Evolutionary conservation across 768 basidiomycete genomes (phyloP), one percentile per base, ranked within the genome.

Genomic region (Leucogyrophana mollusca): DNA sequence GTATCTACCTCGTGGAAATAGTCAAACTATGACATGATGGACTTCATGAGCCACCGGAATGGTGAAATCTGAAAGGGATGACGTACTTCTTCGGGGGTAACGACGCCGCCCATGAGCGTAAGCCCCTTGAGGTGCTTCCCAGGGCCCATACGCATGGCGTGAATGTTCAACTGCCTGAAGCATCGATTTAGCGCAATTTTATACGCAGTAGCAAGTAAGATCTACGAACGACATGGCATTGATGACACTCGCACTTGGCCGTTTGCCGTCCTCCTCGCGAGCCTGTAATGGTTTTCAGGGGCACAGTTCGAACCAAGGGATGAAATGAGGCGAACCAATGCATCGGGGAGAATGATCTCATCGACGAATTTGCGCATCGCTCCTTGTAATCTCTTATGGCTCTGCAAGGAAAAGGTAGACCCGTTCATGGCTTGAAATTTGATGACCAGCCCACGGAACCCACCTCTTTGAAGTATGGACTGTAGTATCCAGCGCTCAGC

Each of bases 101-200:
- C 83, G 20, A 85, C 59, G 3, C 92, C 94, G 43, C 78, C 82
- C 77, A 93, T 85, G 20, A 98, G 71, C 24, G 73, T 79, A 17
- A 81, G 73, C 6, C 94, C 94, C 62, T 88, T 77, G 18, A 97
- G 73, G 57, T 96, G 93, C 64, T 89, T 89, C 21, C 92, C 93
- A 0, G 85, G 85, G 16, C 85, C 86, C 45, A 83, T 65, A 11
- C 83, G 72, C 85, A 87, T 86, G 11, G 81, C 78, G 49, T 82
- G 76, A 40, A 86, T 53, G 53, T 81, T 74, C 42, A 65, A 32
- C 21, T 70, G 69, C 23, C 71, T 71, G 39, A 23, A 14, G 27
- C 34, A 20, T n/a, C 34, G 1, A 39, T 18, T n/a, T 35, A 37
- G 34, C 23, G 32, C n/a, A n/a, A n/a, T n/a, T 40, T n/a, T 14